These are phyloP conservation scores for Gynochthodes officinalis DNA, from an alignment of 257 asterid species.

Conservation along the genomic window DNA sequence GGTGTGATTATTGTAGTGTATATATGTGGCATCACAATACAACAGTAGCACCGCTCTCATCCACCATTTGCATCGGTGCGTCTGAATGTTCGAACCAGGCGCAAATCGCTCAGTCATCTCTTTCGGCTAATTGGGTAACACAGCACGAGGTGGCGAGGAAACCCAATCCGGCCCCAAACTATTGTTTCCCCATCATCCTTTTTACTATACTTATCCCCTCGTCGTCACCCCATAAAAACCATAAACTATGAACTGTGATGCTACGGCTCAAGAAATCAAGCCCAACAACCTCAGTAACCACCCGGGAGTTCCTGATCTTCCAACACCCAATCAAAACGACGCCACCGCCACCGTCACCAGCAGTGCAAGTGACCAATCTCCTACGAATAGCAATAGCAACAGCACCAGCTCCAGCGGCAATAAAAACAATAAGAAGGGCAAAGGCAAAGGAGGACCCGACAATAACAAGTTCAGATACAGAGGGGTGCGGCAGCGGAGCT, in stretches of 20 bases:
- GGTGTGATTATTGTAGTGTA: background rate
- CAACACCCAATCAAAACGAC: background rate
- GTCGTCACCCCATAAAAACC: conserved; percentile 29
- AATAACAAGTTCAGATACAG: conserved; percentile 69
- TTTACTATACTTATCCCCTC: conserved; percentile 13
- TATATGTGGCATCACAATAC: background rate
- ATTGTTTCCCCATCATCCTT: conserved; percentile 7
- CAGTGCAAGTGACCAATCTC: conserved; percentile 10
- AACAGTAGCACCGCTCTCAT: conserved; percentile 59
- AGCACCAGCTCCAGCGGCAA: conserved; percentile 36
- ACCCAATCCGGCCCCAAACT: background rate
- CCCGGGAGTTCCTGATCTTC: background rate
- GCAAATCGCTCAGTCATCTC: conserved; percentile 21
- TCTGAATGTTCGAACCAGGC: conserved; percentile 16
- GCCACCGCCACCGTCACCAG: conserved; percentile 20
- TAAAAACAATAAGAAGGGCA: conserved; percentile 25
- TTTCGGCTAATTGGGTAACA: conserved; percentile 58
- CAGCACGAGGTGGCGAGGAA: conserved; percentile 45
- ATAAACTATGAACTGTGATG: conserved; percentile 58
- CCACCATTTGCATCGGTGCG: conserved; percentile 53
- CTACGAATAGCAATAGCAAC: conserved; percentile 1
- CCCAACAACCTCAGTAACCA: background rate
- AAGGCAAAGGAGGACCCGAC: conserved; percentile 88
- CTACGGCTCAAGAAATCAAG: background rate
- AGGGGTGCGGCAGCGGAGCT: conserved; percentile 91